Evolutionary conservation across 1,284 basidiomycete species (phyloP).

Genomic region (Microstroma glucosiphilum): DNA sequence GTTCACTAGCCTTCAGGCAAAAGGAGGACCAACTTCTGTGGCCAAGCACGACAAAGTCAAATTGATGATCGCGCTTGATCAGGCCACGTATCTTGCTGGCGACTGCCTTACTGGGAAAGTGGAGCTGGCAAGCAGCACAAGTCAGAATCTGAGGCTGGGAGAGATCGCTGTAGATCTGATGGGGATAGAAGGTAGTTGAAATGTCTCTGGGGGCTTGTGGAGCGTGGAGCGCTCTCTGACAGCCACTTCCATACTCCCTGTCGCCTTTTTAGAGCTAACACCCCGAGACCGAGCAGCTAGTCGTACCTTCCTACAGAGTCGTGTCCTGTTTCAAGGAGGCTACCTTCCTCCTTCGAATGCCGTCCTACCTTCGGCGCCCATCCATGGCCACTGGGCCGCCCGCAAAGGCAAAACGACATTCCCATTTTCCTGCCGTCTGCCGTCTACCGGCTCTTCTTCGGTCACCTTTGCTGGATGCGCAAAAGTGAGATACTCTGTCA

Average conservation of each 20-base stretch:
- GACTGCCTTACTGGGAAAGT: slow-evolving; percentile 34
- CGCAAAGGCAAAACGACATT: slow-evolving; percentile 42
- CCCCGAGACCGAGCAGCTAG: slow-evolving; percentile 42
- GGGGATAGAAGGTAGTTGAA: slow-evolving; percentile 23
- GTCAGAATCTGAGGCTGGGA: slow-evolving; percentile 35
- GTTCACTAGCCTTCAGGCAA: no score
- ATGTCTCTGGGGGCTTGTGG: no score
- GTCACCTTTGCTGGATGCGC: slow-evolving; percentile 40
- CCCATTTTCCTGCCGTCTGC: slow-evolving; percentile 39
- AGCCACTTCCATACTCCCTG: neutral
- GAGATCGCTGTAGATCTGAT: slow-evolving; percentile 44
- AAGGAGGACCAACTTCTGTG: slow-evolving; percentile 14
- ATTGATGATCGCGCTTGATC: slow-evolving; percentile 29
- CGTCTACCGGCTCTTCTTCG: slow-evolving; percentile 32
- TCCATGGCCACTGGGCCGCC: slow-evolving; percentile 40
- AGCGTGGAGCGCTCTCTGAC: no score
- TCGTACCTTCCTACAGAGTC: slow-evolving; percentile 41
- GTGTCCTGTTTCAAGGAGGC: slow-evolving; percentile 42
- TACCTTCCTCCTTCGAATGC: slow-evolving; percentile 43
- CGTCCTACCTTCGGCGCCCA: slow-evolving; percentile 34
- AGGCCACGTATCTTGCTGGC: slow-evolving; percentile 36
- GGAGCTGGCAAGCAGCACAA: slow-evolving; percentile 38
- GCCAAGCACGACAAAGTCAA: slow-evolving; percentile 43
- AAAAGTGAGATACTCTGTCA: slow-evolving; percentile 35
- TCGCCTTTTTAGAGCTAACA: slow-evolving; percentile 28